Percentiles rank a stretch among this genome's conserved stretches.
These are phyloP conservation scores for Zygnema circumcarinatum DNA, from an alignment of 139 green algal species.

Conservation along the genomic window DNA sequence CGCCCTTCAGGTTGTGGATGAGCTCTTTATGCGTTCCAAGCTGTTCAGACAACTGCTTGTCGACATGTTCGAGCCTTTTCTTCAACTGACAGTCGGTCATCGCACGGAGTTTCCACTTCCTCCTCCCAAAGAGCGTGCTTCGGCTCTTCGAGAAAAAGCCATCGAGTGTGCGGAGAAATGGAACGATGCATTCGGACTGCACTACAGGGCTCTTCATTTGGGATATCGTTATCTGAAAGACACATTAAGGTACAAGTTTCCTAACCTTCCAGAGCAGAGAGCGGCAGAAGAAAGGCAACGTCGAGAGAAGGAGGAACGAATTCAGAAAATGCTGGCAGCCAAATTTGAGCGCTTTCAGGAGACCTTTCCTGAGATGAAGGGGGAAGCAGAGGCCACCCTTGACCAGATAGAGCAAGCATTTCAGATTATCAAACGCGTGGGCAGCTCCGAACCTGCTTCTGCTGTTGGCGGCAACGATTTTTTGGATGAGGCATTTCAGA, in stretches of 20 bases:
- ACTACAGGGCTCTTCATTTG: slow-evolving; percentile 46
- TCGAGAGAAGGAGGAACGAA: slow-evolving; percentile 26
- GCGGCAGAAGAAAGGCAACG: slow-evolving; percentile 22
- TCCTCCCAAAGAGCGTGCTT: slow-evolving; percentile 5
- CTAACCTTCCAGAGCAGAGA: slow-evolving; percentile 34
- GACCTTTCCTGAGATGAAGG: background rate
- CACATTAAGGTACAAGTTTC: slow-evolving; percentile 48
- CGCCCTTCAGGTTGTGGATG: slow-evolving; percentile 28
- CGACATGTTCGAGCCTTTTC: slow-evolving; percentile 33
- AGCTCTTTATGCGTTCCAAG: slow-evolving; percentile 48
- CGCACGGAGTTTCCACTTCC: slow-evolving; percentile 40
- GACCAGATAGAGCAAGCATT: slow-evolving; percentile 34
- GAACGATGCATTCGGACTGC: slow-evolving; percentile 40
- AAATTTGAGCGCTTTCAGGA: slow-evolving; percentile 30
- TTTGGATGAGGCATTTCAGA: background rate
- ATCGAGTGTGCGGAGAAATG: slow-evolving; percentile 48
- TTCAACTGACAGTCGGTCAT: slow-evolving; percentile 49
- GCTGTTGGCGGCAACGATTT: background rate
- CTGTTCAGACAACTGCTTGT: slow-evolving; percentile 44
- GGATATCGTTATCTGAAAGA: slow-evolving; percentile 47
- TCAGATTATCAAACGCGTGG: slow-evolving; percentile 3
- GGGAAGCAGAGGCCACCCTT: slow-evolving; percentile 21
- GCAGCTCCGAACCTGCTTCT: background rate
- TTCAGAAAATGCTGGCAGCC: slow-evolving; percentile 3
- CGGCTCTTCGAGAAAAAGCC: slow-evolving; percentile 9